Percentiles rank a stretch among this genome's conserved stretches.
These are phyloP conservation scores for Hypoxylon rubiginosum DNA, from an alignment of 2,329 filamentous ascomycete genomes.

Conservation along the genomic window DNA sequence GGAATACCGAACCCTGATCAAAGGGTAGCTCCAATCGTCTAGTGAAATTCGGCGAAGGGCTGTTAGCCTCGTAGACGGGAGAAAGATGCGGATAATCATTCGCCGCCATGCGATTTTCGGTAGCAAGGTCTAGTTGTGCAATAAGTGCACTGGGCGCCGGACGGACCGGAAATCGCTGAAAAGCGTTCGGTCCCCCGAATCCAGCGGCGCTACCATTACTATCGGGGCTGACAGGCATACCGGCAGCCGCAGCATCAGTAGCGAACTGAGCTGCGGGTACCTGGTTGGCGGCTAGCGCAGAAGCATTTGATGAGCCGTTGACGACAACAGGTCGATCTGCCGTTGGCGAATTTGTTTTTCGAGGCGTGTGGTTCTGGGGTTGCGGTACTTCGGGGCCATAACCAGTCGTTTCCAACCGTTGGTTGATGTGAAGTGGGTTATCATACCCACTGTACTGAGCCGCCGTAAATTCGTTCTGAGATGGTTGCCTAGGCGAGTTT, in stretches of 20 bases:
- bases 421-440: slow-evolving; percentile 56
- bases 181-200: slow-evolving; percentile 24
- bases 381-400: slow-evolving; percentile 41
- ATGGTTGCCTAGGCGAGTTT: slow-evolving; percentile 47
- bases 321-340: slow-evolving; percentile 66
- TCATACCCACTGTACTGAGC: slow-evolving; percentile 53
- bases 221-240: slow-evolving; percentile 47
- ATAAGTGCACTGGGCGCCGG: slow-evolving; percentile 64
- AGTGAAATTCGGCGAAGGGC: slow-evolving; percentile 74
- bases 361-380: slow-evolving; percentile 39
- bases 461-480: slow-evolving; percentile 46
- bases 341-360: slow-evolving; percentile 46
- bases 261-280: slow-evolving; percentile 45
- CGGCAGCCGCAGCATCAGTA: slow-evolving; percentile 31
- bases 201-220: slow-evolving; percentile 8
- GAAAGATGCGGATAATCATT: slow-evolving; percentile 71
- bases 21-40: slow-evolving; percentile 64
- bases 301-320: slow-evolving; percentile 46
- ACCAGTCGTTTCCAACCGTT: slow-evolving; percentile 47
- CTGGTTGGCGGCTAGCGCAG: slow-evolving; percentile 24
- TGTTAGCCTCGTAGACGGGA: slow-evolving; percentile 80
- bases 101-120: slow-evolving; percentile 58
- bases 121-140: slow-evolving; percentile 69
- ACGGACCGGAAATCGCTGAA: slow-evolving; percentile 53
- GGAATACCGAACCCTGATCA: slow-evolving; percentile 41